Evolutionary conservation across 352 stramenopile genomes (phyloP), one percentile per base, ranked within the genome.

Genomic region (Paralagenidium karlingii): DNA sequence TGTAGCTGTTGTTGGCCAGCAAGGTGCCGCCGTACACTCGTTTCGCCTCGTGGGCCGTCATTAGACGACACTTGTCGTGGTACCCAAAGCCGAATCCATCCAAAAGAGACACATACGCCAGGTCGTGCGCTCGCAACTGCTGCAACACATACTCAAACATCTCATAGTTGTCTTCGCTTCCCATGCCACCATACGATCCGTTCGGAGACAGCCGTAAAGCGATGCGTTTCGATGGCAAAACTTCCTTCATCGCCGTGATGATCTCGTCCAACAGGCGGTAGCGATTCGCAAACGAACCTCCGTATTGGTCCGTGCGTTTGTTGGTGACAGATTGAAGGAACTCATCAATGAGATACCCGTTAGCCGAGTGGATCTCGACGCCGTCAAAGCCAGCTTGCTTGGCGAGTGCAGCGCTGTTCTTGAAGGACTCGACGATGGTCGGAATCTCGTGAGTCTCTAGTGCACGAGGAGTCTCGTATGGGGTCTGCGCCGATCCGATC

Each of bases 251-350:
- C 19, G 75, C 53, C 24, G 76, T 73, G n/a, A 98, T 83, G 47
- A 98, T 95, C 53, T 98, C 92, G 5, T 97, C 45, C 0, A 93
- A 70, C 37, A 98, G 91, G 15, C 84, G 77, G 40, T 96, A 93
- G 19, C 95, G 82, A 62, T 98, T 98, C 37, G 67, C 73, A 63
- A 97, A 97, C 21, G 57, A 47, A 5, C 93, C 93, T 9, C 94
- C 94, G 64, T 90, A 99, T 49, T 96, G 58, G 59, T 98, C 95
- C 29, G 63, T 93, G 30, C 94, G 77, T 19, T 89, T 78, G 66
- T 99, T 99, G 3, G 93, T 98, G 47, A 88, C 67, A 29, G 83
- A 65, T 2, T 92, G 82, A 40, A 99, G 80, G 52, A 99, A 98
- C 77, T 99, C 86, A 61, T 96, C 80, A 36, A 96, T 56, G 29